These are phyloP conservation scores for Symbiotaphrina buchneri DNA, from an alignment of 495 filamentous ascomycete species.

Conservation along the genomic window DNA sequence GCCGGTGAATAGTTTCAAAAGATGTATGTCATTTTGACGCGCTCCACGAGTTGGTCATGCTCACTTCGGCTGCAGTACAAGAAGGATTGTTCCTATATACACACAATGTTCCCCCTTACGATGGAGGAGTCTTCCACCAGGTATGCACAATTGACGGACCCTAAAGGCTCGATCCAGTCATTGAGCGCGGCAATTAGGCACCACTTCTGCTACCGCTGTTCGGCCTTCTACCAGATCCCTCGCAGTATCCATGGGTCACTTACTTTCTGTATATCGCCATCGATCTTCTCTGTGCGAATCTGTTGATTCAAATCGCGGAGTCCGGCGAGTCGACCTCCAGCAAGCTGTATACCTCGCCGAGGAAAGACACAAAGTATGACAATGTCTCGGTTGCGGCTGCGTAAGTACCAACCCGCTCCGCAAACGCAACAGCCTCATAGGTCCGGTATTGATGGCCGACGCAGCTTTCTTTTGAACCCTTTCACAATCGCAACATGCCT, in stretches of 20 bases:
- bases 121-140: conserved; percentile 94
- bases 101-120: conserved; percentile 90
- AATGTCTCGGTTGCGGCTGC: conserved; percentile 56
- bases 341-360: conserved; percentile 49
- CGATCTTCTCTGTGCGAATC: conserved; percentile 64
- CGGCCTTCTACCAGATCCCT: conserved; percentile 52
- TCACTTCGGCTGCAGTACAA: conserved; percentile 36
- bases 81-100: conserved; percentile 92
- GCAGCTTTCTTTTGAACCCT: conserved; percentile 79
- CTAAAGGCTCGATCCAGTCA: conserved; percentile 1
- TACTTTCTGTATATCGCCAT: conserved; percentile 60
- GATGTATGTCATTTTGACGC: conserved; percentile 31
- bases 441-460: background rate
- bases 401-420: conserved; percentile 18
- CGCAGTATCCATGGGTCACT: conserved; percentile 42
- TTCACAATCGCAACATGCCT: conserved; percentile 86
- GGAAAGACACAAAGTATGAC: conserved; percentile 58
- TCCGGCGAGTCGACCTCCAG: conserved; percentile 55
- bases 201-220: conserved; percentile 82
- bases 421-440: background rate
- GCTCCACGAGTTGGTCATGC: background rate
- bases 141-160: conserved; percentile 13
- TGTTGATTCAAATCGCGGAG: conserved; percentile 64
- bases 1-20: conserved; percentile 92
- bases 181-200: conserved; percentile 24